Percentiles rank a stretch among this genome's conserved stretches.
Evolutionary conservation across 306 rosid genomes (phyloP).

Genomic region (Cyamopsis tetragonoloba): DNA sequence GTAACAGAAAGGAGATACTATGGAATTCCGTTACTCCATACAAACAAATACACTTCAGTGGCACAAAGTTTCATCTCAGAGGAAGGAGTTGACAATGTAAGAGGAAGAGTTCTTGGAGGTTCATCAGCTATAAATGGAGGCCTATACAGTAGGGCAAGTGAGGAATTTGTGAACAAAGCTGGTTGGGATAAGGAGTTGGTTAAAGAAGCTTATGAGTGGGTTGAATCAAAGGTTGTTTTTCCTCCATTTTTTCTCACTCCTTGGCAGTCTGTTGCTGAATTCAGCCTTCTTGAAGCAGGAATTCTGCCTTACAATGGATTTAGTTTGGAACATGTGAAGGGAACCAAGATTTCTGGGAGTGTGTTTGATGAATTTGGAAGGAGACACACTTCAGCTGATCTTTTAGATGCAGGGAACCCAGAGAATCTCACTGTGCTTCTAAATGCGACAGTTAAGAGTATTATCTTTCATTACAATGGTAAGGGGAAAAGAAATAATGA

Average conservation of each 20-base stretch:
- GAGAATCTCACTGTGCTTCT: slow-evolving; percentile 49
- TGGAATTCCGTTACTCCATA: slow-evolving; percentile 48
- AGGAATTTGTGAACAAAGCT: slow-evolving; percentile 42
- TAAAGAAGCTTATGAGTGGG: slow-evolving; percentile 60
- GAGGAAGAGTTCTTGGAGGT: slow-evolving; percentile 87
- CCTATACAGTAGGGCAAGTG: slow-evolving; percentile 73
- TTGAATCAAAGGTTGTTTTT: slow-evolving; percentile 61
- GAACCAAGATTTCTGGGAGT: slow-evolving; percentile 71
- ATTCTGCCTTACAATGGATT: slow-evolving; percentile 68
- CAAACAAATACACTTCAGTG: slow-evolving; percentile 48
- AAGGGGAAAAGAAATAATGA: slow-evolving; percentile 23
- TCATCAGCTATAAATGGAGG: slow-evolving; percentile 76
- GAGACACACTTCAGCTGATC: slow-evolving; percentile 68
- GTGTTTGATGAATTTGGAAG: slow-evolving; percentile 54
- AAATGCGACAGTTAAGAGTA: slow-evolving; percentile 64
- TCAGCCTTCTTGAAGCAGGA: slow-evolving; percentile 76
- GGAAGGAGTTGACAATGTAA: slow-evolving; percentile 52
- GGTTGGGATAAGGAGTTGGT: slow-evolving; percentile 63
- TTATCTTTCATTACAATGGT: slow-evolving; percentile 50
- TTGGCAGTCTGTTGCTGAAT: slow-evolving; percentile 64
- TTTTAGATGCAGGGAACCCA: slow-evolving; percentile 55
- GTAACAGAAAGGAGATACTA: slow-evolving; percentile 49
- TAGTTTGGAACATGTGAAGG: slow-evolving; percentile 60
- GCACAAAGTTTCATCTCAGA: slow-evolving; percentile 66
- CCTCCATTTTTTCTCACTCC: slow-evolving; percentile 49